Base-by-base conservation (phyloP, 495 filamentous ascomycete species). In the Trichoderma reesei region DNA sequence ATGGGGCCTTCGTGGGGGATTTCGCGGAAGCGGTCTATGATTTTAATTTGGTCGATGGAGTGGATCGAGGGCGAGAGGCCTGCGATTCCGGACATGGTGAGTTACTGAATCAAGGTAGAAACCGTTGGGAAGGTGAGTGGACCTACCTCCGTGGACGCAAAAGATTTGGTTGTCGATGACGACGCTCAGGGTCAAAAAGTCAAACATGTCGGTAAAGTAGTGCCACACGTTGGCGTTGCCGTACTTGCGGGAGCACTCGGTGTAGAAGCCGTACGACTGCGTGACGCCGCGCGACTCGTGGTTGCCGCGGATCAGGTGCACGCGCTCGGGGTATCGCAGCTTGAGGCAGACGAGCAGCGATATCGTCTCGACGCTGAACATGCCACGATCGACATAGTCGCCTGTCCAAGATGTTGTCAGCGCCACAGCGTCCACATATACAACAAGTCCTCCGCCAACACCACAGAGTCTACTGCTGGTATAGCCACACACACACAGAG, bases 121-220 rank as follows among this genome's bases (percentile, higher is more conserved):
- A 36, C n/a, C 10, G 5, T 13, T 65, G 41, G 51, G 16, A 41
- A 41, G 26, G 10, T 60, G 38, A 41, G 31, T 10, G 18, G 44
- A 20, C 44, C 44, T 68, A 82, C 83, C 92, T 68, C 94, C 94
- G 74, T 98, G 94, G 6, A 98, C 94, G 73, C 94, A 98, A 75
- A 98, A 98, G 68, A 98, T 98, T 73, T 97, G 89, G 74, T 98
- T 88, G 76, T 97, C 94, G 72, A 98, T 98, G 65, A 98, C 94
- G 42, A 98, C 95, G 67, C 90, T 94, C 56, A 98, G 78, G 3
- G 93, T 96, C 62, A 98, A 83, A 72, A 93, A 98, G 77, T 98
- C 94, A 76, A 98, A 98, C 93, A 98, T 97, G 76, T 98, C 94
- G 62, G 94, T 98, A 70, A 98, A 98, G 74, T 97, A 93, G 72